Evolutionary conservation across 768 basidiomycete genomes (phyloP).

Genomic region (Leccinum imitatum): DNA sequence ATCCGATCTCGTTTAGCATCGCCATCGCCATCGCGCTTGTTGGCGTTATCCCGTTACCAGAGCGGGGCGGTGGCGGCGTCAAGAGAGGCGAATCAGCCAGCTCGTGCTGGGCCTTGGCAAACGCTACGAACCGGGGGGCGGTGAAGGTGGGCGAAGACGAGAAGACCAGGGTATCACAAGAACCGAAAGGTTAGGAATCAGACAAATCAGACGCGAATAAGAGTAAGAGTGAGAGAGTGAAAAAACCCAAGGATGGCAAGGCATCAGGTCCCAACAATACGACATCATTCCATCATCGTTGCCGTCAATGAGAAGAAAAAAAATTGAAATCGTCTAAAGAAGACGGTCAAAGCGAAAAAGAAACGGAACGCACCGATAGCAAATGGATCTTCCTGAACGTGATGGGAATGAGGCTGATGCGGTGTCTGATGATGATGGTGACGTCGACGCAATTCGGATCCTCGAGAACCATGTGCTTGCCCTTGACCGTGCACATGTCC

Average conservation of each 20-base stretch:
- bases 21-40: not conserved
- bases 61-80: not conserved
- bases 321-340: not conserved
- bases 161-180: not conserved
- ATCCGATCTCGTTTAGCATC: not conserved
- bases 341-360: not conserved
- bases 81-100: constrained; percentile 1
- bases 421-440: constrained; percentile 3
- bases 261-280: not conserved
- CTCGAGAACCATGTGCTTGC: not conserved
- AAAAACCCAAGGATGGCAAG: not conserved
- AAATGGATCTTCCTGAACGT: not conserved
- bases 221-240: not conserved
- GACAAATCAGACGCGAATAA: not conserved
- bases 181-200: not conserved
- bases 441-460: constrained; percentile 14
- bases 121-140: constrained; percentile 9
- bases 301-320: not conserved
- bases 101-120: constrained; percentile 18
- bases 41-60: not conserved
- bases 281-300: not conserved
- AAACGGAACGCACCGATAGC: constrained; percentile 16
- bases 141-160: not conserved
- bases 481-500: not conserved
- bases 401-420: not conserved